These are phyloP conservation scores for Cocos nucifera DNA, from an alignment of 176 grass and related monocot genomes.

Conservation along the genomic window DNA sequence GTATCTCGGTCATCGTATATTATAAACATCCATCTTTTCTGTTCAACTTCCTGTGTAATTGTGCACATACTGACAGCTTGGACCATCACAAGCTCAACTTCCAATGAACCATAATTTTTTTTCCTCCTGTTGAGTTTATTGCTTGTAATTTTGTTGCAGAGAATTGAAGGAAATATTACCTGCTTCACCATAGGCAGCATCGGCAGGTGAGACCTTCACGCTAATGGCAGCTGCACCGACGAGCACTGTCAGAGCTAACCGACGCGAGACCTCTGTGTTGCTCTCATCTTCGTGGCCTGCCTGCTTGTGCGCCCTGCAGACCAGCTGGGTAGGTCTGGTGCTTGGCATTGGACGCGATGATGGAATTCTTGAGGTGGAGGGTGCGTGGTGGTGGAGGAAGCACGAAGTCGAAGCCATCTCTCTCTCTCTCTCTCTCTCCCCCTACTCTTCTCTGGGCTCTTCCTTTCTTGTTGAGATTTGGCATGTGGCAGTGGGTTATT, in stretches of 20 bases:
- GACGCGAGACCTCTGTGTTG: conserved; percentile 35
- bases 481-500: conserved; percentile 12
- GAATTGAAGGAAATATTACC: conserved; percentile 23
- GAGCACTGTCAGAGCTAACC: conserved; percentile 55
- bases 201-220: conserved; percentile 57
- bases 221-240: conserved; percentile 44
- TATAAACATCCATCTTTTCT: not conserved
- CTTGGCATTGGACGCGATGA: conserved; percentile 15
- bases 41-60: not conserved
- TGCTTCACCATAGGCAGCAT: conserved; percentile 86
- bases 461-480: conserved; percentile 24
- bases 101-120: no score
- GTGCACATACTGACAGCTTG: no score
- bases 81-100: no score
- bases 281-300: not conserved
- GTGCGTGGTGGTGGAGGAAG: conserved; percentile 55
- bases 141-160: no score
- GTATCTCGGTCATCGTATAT: no score
- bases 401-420: conserved; percentile 82
- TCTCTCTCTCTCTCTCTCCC: not conserved
- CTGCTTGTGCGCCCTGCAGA: conserved; percentile 68
- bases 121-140: no score
- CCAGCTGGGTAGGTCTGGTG: conserved; percentile 31
- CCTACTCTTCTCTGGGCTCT: not conserved
- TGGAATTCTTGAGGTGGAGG: conserved; percentile 32